Evolutionary conservation across 1,284 basidiomycete genomes (phyloP).

Genomic region (Ceratobasidium sp.): DNA sequence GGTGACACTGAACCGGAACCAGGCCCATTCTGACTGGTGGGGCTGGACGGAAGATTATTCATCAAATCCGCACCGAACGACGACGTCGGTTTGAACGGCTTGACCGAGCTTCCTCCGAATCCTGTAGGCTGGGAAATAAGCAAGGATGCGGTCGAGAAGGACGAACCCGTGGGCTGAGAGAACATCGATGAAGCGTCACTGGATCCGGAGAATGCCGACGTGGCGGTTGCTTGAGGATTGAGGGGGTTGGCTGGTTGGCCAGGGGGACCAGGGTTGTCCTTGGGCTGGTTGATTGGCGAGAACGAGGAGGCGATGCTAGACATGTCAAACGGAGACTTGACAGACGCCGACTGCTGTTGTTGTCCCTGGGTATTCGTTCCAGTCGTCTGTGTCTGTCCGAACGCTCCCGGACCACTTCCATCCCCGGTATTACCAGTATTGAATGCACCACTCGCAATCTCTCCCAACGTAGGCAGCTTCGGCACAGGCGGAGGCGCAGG

Average conservation of each 20-base stretch:
- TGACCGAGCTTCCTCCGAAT: conserved; percentile 69
- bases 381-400: conserved; percentile 50
- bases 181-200: conserved; percentile 45
- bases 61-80: conserved; percentile 84
- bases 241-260: conserved; percentile 52
- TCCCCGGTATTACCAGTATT: conserved; percentile 43
- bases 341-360: neutral
- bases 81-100: conserved; percentile 89
- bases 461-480: conserved; percentile 79
- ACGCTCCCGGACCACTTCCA: conserved; percentile 44
- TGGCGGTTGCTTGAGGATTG: conserved; percentile 75
- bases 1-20: neutral
- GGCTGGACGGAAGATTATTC: conserved; percentile 63
- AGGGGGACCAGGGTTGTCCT: conserved; percentile 32
- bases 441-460: conserved; percentile 67
- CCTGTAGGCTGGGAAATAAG: conserved; percentile 82
- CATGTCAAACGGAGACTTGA: conserved; percentile 52
- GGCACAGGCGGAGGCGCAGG: conserved; percentile 71
- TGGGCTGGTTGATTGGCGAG: conserved; percentile 52
- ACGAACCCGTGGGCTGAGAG: conserved; percentile 37
- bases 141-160: conserved; percentile 40
- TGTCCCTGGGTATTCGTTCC: conserved; percentile 53
- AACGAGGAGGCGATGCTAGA: conserved; percentile 75
- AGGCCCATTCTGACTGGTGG: neutral
- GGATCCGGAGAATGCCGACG: conserved; percentile 17